Percentiles rank a stretch among this genome's conserved stretches.
phyloP scores from a whole-genome alignment of 345 rosid species.

The Syzygium grande region DNA sequence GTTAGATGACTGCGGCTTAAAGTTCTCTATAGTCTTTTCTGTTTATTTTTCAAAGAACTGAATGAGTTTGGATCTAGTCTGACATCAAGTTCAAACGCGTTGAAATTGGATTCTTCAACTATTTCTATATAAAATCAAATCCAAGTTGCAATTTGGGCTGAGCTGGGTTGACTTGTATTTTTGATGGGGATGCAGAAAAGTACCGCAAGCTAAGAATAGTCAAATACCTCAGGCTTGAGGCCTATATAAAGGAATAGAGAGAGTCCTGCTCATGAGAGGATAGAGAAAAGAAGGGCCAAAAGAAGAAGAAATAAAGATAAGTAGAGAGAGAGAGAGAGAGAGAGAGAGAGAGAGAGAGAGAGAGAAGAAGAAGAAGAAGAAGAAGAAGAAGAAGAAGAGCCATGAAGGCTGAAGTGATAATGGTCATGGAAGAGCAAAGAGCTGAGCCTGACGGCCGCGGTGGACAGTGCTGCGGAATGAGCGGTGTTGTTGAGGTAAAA shows the following conservation, averaged over 20 bases:
- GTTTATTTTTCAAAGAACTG: not conserved
- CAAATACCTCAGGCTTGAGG: not conserved
- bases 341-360: not conserved
- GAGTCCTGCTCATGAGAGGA: not conserved
- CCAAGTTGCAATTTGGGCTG: not conserved
- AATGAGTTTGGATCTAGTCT: not conserved
- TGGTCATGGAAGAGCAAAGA: constrained; percentile 13
- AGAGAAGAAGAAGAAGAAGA: not conserved
- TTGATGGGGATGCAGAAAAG: constrained; percentile 4
- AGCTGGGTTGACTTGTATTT: not conserved
- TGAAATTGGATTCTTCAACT: constrained; percentile 32
- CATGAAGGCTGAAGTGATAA: constrained; percentile 13
- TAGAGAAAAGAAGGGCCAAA: not conserved
- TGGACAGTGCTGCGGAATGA: not conserved
- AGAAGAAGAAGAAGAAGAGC: constrained; percentile 3
- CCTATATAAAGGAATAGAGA: not conserved
- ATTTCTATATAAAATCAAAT: not conserved
- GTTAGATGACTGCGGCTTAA: constrained; percentile 24
- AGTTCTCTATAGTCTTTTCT: not conserved
- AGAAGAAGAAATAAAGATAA: not conserved
- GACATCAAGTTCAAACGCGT: constrained; percentile 5
- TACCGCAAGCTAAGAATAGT: not conserved
- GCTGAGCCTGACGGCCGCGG: not conserved
- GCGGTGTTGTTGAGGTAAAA: not conserved
- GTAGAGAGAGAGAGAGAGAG: not conserved